Evolutionary conservation across 1,284 basidiomycete genomes (phyloP).

Genomic region (Melampsora occidentalis): DNA sequence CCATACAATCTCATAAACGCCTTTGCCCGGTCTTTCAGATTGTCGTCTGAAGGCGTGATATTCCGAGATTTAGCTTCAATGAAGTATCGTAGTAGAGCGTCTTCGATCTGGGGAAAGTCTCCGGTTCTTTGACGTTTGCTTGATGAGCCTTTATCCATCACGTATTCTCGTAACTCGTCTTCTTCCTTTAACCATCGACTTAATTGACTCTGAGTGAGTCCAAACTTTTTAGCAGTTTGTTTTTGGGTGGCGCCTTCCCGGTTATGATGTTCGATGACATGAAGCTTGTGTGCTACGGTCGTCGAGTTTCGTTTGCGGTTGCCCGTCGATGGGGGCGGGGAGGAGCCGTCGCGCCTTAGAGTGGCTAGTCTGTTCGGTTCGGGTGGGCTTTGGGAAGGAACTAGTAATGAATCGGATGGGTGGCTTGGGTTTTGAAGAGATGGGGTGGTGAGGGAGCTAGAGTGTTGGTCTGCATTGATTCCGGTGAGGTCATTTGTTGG

Average conservation of each 20-base stretch:
- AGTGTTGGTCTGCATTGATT: not conserved
- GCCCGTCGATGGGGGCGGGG: not conserved
- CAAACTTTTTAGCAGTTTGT: slow-evolving; percentile 24
- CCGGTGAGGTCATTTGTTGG: not conserved
- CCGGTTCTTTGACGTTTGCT: slow-evolving; percentile 33
- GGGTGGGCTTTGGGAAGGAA: not conserved
- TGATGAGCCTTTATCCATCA: slow-evolving; percentile 37
- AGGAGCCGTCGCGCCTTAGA: not conserved
- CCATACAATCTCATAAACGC: slow-evolving; percentile 33
- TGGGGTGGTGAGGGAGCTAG: not conserved
- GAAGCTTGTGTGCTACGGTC: slow-evolving; percentile 37
- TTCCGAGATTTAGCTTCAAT: slow-evolving; percentile 28
- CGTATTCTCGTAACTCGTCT: slow-evolving; percentile 29
- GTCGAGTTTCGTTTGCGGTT: slow-evolving; percentile 36
- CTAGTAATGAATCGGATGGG: not conserved
- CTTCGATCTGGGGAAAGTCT: slow-evolving; percentile 33
- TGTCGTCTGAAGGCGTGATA: slow-evolving; percentile 12
- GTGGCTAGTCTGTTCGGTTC: no score
- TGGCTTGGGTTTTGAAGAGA: not conserved
- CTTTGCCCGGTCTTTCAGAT: slow-evolving; percentile 34
- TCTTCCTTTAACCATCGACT: slow-evolving; percentile 42
- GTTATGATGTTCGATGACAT: slow-evolving; percentile 27
- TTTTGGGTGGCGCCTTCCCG: slow-evolving; percentile 22
- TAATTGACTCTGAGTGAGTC: slow-evolving; percentile 31
- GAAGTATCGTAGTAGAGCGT: slow-evolving; percentile 27